These are phyloP conservation scores for Saccharomycopsis lassenensis DNA, from an alignment of 805 yeast species.

Conservation along the genomic window DNA sequence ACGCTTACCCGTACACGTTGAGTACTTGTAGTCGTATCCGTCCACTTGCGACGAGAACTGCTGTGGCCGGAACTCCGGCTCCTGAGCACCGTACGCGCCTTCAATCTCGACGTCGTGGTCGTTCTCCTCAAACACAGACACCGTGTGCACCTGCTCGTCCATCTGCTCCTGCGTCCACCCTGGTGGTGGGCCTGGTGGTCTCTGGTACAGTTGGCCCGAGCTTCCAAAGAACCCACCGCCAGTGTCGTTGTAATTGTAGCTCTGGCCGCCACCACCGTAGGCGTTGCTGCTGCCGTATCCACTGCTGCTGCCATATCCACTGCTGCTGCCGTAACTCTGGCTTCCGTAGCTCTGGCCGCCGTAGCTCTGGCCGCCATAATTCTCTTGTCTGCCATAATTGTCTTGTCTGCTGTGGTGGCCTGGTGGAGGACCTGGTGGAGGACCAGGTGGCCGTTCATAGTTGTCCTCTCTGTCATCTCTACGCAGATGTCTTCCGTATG, in stretches of 20 bases:
- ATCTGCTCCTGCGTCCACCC: slow-evolving; percentile 16
- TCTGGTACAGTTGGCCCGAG: slow-evolving; percentile 9
- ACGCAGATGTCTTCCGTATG: not conserved
- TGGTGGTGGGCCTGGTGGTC: slow-evolving; percentile 19
- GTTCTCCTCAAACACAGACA: slow-evolving; percentile 16
- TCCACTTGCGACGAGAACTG: slow-evolving; percentile 14
- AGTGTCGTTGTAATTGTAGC: too few relatives aligned
- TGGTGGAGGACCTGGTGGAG: slow-evolving; percentile 20
- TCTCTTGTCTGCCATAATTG: not conserved
- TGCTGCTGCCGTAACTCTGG: slow-evolving; percentile 1
- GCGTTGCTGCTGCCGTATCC: not conserved
- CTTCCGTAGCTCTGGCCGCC: not conserved
- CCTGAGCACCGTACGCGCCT: slow-evolving; percentile 10
- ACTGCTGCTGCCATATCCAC: not conserved
- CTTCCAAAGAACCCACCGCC: slow-evolving; percentile 1
- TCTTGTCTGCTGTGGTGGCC: not conserved
- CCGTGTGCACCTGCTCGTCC: slow-evolving; percentile 14
- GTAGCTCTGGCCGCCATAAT: slow-evolving; percentile 7
- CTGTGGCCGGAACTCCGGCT: slow-evolving; percentile 19
- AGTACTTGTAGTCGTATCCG: slow-evolving; percentile 29
- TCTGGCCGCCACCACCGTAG: not conserved
- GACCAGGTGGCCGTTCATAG: slow-evolving; percentile 20
- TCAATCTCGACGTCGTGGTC: slow-evolving; percentile 15
- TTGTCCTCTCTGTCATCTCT: slow-evolving; percentile 11
- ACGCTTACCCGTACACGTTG: slow-evolving; percentile 48